These are phyloP conservation scores for Wickerhamiella australiensis DNA, from an alignment of 805 yeast genomes.

Conservation along the genomic window DNA sequence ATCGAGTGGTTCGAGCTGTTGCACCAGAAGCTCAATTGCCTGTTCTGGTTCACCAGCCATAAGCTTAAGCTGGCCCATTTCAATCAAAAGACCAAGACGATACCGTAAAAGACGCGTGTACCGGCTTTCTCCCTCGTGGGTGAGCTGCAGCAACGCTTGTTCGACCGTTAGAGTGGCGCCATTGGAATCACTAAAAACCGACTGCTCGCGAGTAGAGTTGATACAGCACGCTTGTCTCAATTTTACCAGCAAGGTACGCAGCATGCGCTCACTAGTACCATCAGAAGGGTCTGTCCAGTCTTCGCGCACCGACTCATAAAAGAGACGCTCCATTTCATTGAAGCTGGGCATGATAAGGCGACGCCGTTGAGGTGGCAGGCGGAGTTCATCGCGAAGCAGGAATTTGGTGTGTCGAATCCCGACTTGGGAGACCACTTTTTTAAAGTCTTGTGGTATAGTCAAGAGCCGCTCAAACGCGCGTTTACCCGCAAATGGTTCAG, in stretches of 20 bases:
- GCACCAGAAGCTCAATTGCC: constrained; percentile 40
- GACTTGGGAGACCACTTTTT: constrained; percentile 40
- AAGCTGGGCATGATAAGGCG: constrained; percentile 61
- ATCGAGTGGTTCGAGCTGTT: constrained; percentile 5
- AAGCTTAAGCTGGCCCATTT: constrained; percentile 61
- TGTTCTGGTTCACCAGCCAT: constrained; percentile 37
- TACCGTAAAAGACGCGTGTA: constrained; percentile 13
- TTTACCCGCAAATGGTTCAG: constrained; percentile 49
- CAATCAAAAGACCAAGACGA: constrained; percentile 33
- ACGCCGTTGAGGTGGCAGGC: constrained; percentile 67
- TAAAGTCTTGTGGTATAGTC: constrained; percentile 34
- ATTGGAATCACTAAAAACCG: neutral
- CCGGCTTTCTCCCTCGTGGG: constrained; percentile 41
- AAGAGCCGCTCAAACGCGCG: constrained; percentile 33
- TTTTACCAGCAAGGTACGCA: constrained; percentile 53
- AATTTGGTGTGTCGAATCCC: constrained; percentile 74
- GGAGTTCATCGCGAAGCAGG: constrained; percentile 65
- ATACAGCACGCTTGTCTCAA: constrained; percentile 77
- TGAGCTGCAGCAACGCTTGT: constrained; percentile 56
- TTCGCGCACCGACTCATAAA: constrained; percentile 53
- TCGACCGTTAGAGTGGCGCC: constrained; percentile 40
- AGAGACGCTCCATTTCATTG: constrained; percentile 72
- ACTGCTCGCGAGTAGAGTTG: constrained; percentile 32
- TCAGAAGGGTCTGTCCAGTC: constrained; percentile 43
- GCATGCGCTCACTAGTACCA: neutral